A percentile compares a stretch with the other conserved stretches of the same genome.
Evolutionary conservation across 106 monocot species (phyloP).

Genomic region (Gastrodia elata): DNA sequence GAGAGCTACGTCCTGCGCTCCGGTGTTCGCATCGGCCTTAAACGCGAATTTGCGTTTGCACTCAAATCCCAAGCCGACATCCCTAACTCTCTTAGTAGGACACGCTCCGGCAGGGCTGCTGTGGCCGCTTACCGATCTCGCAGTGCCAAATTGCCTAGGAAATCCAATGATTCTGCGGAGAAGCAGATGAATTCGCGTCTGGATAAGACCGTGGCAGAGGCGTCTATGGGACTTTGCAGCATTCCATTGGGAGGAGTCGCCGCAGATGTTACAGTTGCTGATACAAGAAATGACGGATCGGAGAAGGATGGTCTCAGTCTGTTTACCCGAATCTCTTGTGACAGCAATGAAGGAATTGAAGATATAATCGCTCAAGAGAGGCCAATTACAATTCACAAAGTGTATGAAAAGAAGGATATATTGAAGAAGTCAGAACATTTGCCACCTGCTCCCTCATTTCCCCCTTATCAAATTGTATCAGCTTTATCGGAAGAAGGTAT

Average conservation of each 20-base stretch:
- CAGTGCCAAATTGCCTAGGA: neutral
- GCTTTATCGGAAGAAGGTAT: neutral
- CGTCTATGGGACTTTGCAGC: neutral
- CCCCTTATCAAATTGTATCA: neutral
- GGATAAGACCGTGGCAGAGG: neutral
- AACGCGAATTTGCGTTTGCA: constrained; percentile 85
- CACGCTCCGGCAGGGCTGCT: constrained; percentile 20
- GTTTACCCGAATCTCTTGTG: neutral
- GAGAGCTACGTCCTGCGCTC: constrained; percentile 49
- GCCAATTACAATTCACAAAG: constrained; percentile 4
- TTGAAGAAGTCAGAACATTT: neutral
- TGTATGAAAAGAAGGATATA: constrained; percentile 6
- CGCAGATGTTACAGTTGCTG: neutral
- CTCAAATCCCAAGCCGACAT: constrained; percentile 54
- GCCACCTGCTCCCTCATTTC: neutral
- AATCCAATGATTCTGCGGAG: neutral
- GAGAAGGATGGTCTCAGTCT: neutral
- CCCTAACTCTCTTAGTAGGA: constrained; percentile 28
- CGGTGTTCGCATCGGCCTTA: constrained; percentile 65
- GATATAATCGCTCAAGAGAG: neutral
- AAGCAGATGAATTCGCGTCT: neutral
- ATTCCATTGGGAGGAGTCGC: neutral
- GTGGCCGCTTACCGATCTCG: neutral
- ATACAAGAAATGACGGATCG: neutral
- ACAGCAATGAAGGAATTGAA: neutral